Evolutionary conservation across 1,284 basidiomycete species (phyloP), one percentile per base, ranked within the genome.

Genomic region (Phylloboletellus chloephorus): DNA sequence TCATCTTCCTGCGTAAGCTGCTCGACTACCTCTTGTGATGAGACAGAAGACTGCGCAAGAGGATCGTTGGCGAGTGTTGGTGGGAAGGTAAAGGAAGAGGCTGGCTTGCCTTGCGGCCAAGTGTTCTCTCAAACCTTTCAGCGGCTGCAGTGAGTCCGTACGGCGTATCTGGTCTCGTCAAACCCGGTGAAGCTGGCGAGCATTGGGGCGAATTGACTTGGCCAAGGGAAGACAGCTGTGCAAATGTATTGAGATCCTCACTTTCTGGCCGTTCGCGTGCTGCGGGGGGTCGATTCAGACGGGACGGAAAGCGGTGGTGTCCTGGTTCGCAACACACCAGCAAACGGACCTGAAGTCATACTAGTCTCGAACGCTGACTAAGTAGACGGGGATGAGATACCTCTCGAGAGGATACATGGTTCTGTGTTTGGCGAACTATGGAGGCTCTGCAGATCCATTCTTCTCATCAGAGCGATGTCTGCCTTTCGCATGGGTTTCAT

Each of bases 381-480:
- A 34, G 26, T 2, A 17, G 25, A 36, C 37, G 34, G 16, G n/a
- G 34, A 42, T 3, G 31, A 44, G 24, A 39, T 53, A 58, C 60
- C 60, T 60, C 8, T 22, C 4, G 46, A 31, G 16, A 46, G 23
- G 40, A 38, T 30, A 12, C 41, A 42, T 1, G 44, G 44, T 5
- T 58, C 44, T 4, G 44, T 53, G 33, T 39, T 19, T 13, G 8
- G 35, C 31, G 44, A 61, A 61, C 43, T 64, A 63, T 34, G 64
- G 39, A 36, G 65, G 64, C 52, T 74, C 68, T 51, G 59, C 3
- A 40, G 31, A 39, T 64, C 58, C 41, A 56, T 47, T 39, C 47
- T 57, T 41, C 59, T 61, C 59, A 64, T 56, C 12, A 57, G 34
- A 3, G 46, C 28, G 7, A 67, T 50, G 12, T 66, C 62, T 15